Evolutionary conservation across 352 stramenopile genomes (phyloP), one percentile per base, ranked within the genome.

Genomic region (Globisporangium recalcitrans): DNA sequence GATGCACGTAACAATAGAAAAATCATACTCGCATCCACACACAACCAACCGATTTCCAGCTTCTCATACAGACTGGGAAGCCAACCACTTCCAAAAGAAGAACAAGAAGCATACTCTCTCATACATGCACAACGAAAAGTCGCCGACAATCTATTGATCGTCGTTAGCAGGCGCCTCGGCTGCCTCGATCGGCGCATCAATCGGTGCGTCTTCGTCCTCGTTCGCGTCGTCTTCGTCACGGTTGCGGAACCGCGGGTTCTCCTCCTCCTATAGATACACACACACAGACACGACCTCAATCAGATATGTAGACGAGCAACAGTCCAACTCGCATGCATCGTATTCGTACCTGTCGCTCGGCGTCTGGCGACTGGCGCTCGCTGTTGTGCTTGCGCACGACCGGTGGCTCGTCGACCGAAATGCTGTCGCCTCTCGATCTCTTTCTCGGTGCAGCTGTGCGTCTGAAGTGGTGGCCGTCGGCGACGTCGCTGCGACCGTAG

Each of bases 391-490:
- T 86, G 49, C 62, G 66, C 26, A 73, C 58, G 10, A n/a, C 42
- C 2, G 42, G n/a, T 13, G 74, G 78, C 59, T 87, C 81, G 22
- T 88, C 75, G 7, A 10, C 58, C 19, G 38, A 38, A 9, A 77
- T 56, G 34, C 78, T 85, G 52, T 91, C 80, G n/a, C 61, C 79
- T 27, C 85, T 73, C 19, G 70, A 70, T 24, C 85, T 76, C 68
- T 93, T 93, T 29, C 65, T 65, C 7, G 74, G 72, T 8, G 36
- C 65, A 1, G 59, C 47, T 1, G 81, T 79, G 58, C 85, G 85
- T 38, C 85, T 80, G 65, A 93, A 92, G 68, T 91, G 85, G 61
- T 85, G 67, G 13, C 73, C 79, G 19, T 90, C 75, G 2, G 81
- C 72, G 58, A 78, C 71, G 48, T 83, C 80, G 64, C 73, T 88